These are phyloP conservation scores for Colletotrichum lini DNA, from an alignment of 2,329 filamentous ascomycete species.

Conservation along the genomic window DNA sequence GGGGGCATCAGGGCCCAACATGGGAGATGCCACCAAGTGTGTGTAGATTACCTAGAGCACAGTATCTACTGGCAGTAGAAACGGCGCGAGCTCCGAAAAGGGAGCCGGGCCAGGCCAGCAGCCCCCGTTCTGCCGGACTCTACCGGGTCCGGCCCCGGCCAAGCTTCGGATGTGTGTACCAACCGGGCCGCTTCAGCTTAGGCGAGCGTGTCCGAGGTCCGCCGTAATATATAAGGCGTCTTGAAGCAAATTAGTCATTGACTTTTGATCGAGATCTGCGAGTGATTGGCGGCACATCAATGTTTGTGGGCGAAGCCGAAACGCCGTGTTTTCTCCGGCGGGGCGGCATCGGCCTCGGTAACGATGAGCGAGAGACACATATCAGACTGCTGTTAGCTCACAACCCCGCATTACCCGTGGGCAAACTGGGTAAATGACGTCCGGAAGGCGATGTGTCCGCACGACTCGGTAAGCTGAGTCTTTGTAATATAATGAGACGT, in stretches of 20 bases:
- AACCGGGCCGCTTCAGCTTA: neutral
- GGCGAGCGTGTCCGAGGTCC: neutral
- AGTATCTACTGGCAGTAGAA: neutral
- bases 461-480: neutral
- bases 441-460: conserved; percentile 8
- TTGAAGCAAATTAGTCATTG: conserved; percentile 23
- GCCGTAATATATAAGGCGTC: neutral
- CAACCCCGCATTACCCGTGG: conserved; percentile 32
- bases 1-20: neutral
- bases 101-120: neutral
- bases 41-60: neutral
- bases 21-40: neutral
- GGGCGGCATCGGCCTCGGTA: conserved; percentile 29
- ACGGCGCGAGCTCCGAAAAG: neutral
- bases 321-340: conserved; percentile 39
- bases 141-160: conserved; percentile 4
- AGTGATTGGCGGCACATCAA: neutral
- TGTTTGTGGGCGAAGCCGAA: conserved; percentile 28
- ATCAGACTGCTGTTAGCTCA: conserved; percentile 32
- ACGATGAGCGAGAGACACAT: conserved; percentile 12
- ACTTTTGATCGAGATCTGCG: neutral
- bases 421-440: conserved; percentile 35
- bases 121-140: neutral
- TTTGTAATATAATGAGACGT: conserved; percentile 17
- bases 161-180: neutral